A percentile compares a stretch with the other conserved stretches of the same genome.
phyloP scores from a whole-genome alignment of 208 protist species.

The Vickermania ingenoplastis region DNA sequence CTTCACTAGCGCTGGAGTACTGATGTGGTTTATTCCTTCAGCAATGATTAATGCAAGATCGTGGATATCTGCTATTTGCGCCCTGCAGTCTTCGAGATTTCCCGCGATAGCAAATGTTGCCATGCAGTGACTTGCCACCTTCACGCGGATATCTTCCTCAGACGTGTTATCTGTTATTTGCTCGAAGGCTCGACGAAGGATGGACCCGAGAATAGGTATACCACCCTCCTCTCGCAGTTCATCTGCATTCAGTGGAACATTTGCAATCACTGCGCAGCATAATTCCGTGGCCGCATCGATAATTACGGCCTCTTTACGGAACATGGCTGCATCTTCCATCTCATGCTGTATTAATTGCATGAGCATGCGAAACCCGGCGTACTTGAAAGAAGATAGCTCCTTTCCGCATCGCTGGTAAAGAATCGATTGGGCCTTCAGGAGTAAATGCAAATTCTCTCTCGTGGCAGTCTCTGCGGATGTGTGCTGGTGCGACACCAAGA shows the following conservation, averaged over 20 bases:
- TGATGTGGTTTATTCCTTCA: constrained; percentile 54
- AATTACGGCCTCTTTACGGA: constrained; percentile 58
- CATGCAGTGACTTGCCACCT: constrained; percentile 62
- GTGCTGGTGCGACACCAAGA: constrained; percentile 35
- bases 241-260: constrained; percentile 89
- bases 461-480: constrained; percentile 21
- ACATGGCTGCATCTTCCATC: constrained; percentile 42
- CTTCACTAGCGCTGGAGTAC: constrained; percentile 44
- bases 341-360: constrained; percentile 72
- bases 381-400: constrained; percentile 87
- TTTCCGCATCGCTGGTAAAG: constrained; percentile 81
- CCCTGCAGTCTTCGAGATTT: constrained; percentile 60
- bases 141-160: constrained; percentile 39
- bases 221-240: constrained; percentile 90
- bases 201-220: constrained; percentile 58
- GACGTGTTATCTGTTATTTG: constrained; percentile 28
- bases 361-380: constrained; percentile 90
- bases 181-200: constrained; percentile 69
- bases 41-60: constrained; percentile 42
- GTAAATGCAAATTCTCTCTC: constrained; percentile 46
- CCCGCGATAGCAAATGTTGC: constrained; percentile 64
- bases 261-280: constrained; percentile 84
- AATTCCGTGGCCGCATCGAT: constrained; percentile 81
- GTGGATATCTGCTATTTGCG: constrained; percentile 34
- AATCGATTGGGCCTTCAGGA: constrained; percentile 89